Evolutionary conservation across 2,329 filamentous ascomycete species (phyloP), one percentile per base, ranked within the genome.

Genomic region (Fusarium miscanthi): DNA sequence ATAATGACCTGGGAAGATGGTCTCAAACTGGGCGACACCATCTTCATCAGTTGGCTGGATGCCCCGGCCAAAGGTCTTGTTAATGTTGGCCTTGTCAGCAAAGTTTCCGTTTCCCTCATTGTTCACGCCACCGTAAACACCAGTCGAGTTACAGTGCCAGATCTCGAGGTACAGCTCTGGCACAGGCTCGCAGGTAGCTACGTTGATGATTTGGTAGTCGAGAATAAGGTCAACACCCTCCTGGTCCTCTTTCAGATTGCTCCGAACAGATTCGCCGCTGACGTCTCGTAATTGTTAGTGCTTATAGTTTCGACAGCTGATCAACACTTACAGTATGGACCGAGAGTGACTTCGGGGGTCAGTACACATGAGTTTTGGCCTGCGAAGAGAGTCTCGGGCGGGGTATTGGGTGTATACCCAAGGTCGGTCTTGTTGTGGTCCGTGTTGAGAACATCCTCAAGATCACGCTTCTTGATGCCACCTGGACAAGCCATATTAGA

Each of bases 271-370:
- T 42, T 80, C 79, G 17, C 79, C 79, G 21, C 74, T 74, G 5
- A 80, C 78, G 43, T 81, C 79, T 59, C 5, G 19, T 1, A 2
- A 8, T 1, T 23, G 12, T 64, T 53, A 64, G 61, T 19, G 2
- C 0, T 21, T 10, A 6, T 46, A 21, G 12, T 4, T 33, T n/a
- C 6, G 16, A 5, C n/a, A 33, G 7, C 8, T 12, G 6, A 2
- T 1, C 0, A 16, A 0, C 42, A 48, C 52, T 46, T 68, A 80
- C 84, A 74, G 79, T 84, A 75, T 68, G 87, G 86, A 3, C 86
- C 86, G 69, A 87, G 80, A 8, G 85, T 87, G 19, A 84, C 84
- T 72, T 88, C 86, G 0, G 85, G 85, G 6, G 81, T 84, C 17
- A 88, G 77, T 10, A 87, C 80, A 60, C 87, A 88, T 7, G 84